Percentiles rank a stretch among this genome's conserved stretches.
Conservation (phyloP, 2,329 filamentous ascomycete genomes). For the Pseudocercospora crystallina region DNA sequence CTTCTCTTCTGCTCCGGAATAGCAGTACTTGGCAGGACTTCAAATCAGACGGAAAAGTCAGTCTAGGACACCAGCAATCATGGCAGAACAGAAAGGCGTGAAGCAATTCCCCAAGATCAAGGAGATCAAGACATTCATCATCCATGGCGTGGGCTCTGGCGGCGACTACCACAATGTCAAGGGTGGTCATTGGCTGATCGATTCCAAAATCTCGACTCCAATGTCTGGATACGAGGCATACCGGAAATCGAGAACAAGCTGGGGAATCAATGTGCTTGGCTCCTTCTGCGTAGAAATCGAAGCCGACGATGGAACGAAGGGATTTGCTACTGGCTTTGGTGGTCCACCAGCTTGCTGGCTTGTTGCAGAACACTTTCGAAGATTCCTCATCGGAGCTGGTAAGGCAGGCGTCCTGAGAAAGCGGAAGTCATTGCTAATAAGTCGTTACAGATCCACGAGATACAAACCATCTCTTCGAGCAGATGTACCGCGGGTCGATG, state of each 20-base stretch:
- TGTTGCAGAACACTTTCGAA: slow-evolving; percentile 87
- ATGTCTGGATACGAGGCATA: slow-evolving; percentile 90
- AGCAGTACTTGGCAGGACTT: no score
- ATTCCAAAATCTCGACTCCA: slow-evolving; percentile 87
- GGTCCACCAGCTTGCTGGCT: slow-evolving; percentile 93
- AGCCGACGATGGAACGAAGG: slow-evolving; percentile 84
- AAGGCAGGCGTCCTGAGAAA: slow-evolving; percentile 16
- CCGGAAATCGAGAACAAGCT: slow-evolving; percentile 81
- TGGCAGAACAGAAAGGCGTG: slow-evolving; percentile 37
- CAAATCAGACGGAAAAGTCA: no score
- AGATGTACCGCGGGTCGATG: slow-evolving; percentile 95
- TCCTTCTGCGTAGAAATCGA: slow-evolving; percentile 91
- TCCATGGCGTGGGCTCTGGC: slow-evolving; percentile 63
- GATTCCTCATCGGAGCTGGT: slow-evolving; percentile 81
- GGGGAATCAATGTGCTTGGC: slow-evolving; percentile 93
- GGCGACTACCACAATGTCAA: slow-evolving; percentile 93
- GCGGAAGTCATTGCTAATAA: slow-evolving; percentile 14
- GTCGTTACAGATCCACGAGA: slow-evolving; percentile 71
- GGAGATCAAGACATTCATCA: slow-evolving; percentile 70
- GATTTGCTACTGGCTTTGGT: slow-evolving; percentile 91
- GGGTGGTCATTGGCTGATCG: slow-evolving; percentile 73
- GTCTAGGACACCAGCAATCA: slow-evolving; percentile 13
- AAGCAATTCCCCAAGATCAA: slow-evolving; percentile 72
- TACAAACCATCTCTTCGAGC: slow-evolving; percentile 88
- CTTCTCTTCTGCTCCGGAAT: no score